phyloP scores from a whole-genome alignment of 192 early-diverging fungal species.

The Spinellus fusiger region DNA sequence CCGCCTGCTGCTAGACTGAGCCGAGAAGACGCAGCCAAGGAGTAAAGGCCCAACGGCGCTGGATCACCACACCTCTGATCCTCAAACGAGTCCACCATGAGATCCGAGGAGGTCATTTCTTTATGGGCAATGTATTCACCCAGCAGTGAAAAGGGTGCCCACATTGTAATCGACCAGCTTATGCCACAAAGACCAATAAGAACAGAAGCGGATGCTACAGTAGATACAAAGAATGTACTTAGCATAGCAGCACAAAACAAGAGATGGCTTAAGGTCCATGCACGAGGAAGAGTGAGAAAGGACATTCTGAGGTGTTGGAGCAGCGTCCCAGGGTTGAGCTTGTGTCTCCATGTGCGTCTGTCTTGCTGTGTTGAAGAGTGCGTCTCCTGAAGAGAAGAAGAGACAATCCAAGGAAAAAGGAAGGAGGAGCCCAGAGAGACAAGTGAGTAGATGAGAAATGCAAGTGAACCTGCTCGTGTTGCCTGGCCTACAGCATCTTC shows the following conservation, averaged over 20 bases:
- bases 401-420: conserved; percentile 37
- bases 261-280: conserved; percentile 71
- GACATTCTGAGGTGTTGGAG: conserved; percentile 11
- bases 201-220: conserved; percentile 50
- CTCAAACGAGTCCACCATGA: background rate
- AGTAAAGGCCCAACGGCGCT: background rate
- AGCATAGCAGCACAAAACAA: conserved; percentile 70
- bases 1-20: conserved; percentile 17
- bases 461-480: conserved; percentile 80
- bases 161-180: conserved; percentile 82
- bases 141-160: conserved; percentile 90
- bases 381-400: conserved; percentile 3
- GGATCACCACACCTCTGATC: background rate
- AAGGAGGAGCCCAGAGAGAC: conserved; percentile 58
- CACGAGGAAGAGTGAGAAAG: conserved; percentile 22
- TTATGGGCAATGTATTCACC: conserved; percentile 63
- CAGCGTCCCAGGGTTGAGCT: too few relatives aligned
- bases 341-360: too few relatives aligned
- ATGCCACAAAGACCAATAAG: conserved; percentile 73
- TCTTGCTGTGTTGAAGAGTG: background rate
- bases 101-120: conserved; percentile 7
- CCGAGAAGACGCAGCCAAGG: conserved; percentile 8
- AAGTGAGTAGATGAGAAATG: conserved; percentile 78
- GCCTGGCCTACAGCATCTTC: conserved; percentile 32
- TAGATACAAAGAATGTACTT: conserved; percentile 51